phyloP scores from a whole-genome alignment of 1,284 basidiomycete species.

The Cryptococcus wingfieldii region DNA sequence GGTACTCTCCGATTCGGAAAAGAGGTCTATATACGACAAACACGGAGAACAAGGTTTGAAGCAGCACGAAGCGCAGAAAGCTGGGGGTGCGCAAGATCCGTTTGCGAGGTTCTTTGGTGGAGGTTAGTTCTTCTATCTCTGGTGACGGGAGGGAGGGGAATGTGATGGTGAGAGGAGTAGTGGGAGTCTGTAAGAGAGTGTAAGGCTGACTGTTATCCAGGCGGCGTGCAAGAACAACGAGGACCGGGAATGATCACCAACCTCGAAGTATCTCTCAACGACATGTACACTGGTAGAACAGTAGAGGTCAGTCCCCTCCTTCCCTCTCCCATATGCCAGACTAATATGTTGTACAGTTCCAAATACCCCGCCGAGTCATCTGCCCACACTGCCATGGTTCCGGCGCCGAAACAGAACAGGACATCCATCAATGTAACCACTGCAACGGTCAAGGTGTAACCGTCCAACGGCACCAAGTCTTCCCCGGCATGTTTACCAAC shows the following conservation, averaged over 20 bases:
- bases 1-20: constrained; percentile 77
- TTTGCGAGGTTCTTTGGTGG: constrained; percentile 88
- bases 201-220: constrained; percentile 22
- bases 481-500: constrained; percentile 81
- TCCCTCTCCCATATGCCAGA: neutral
- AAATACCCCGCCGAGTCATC: constrained; percentile 78
- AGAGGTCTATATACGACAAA: constrained; percentile 84
- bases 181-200: neutral
- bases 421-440: constrained; percentile 73
- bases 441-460: constrained; percentile 83
- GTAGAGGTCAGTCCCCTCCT: constrained; percentile 57
- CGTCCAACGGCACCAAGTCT: constrained; percentile 83
- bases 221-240: constrained; percentile 65
- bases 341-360: constrained; percentile 59
- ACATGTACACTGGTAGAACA: constrained; percentile 78
- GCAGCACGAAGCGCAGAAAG: constrained; percentile 62
- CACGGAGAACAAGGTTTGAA: constrained; percentile 90
- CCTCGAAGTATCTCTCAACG: constrained; percentile 77
- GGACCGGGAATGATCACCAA: constrained; percentile 80
- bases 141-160: too few relatives aligned
- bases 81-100: constrained; percentile 69
- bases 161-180: neutral
- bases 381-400: constrained; percentile 90
- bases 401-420: constrained; percentile 77
- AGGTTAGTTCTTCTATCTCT: constrained; percentile 49